phyloP scores from a whole-genome alignment of 768 basidiomycete species.

The Mycena floridula region DNA sequence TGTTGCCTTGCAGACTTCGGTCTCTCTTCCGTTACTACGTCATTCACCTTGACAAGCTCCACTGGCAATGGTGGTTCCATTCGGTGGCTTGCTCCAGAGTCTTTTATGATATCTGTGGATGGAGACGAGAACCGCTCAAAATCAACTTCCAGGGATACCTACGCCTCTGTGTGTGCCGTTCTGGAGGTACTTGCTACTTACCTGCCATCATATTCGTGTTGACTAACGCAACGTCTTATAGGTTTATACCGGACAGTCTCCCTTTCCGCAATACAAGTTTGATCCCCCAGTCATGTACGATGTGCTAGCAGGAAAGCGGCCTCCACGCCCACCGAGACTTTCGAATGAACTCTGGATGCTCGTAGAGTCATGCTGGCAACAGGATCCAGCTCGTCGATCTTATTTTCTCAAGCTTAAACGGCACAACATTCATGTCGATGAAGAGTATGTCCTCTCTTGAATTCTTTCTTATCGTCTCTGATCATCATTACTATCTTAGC shows the following conservation, averaged over 20 bases:
- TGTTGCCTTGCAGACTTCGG: slow-evolving; percentile 5
- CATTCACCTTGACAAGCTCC: background rate
- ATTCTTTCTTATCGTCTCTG: too few relatives aligned
- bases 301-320: background rate
- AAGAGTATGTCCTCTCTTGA: too few relatives aligned
- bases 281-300: background rate
- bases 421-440: too few relatives aligned
- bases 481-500: too few relatives aligned
- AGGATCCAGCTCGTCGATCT: background rate
- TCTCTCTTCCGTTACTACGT: background rate
- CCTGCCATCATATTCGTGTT: background rate
- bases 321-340: background rate
- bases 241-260: background rate
- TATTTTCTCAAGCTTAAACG: too few relatives aligned
- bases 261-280: background rate
- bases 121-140: background rate
- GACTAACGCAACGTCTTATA: background rate
- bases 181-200: background rate
- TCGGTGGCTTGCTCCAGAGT: background rate
- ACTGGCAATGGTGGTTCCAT: background rate
- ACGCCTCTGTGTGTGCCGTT: background rate
- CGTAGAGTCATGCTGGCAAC: background rate
- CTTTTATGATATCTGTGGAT: background rate
- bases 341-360: background rate
- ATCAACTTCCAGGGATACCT: background rate